Evolutionary conservation across 2,329 filamentous ascomycete genomes (phyloP), one percentile per base, ranked within the genome.

Genomic region (Ophiostoma piceae): DNA sequence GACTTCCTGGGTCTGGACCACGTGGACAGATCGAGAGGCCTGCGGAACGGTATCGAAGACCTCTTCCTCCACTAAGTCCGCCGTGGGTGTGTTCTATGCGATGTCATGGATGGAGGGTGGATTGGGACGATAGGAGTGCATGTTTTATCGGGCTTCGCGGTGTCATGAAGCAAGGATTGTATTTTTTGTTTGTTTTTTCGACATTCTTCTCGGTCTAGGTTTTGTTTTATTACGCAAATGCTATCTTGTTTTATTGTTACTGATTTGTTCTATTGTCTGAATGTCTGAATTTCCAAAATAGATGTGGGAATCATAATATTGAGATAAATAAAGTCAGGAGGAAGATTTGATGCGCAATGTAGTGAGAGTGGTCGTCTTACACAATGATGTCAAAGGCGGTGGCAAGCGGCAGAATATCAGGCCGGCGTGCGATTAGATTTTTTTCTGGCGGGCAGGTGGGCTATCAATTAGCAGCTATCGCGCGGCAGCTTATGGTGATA

Each of bases 1-100:
- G 87, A 90, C 73, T 82, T 83, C 73, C 82, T 91, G 71, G 88
- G 88, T 22, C 78, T 91, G 72, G 88, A 91, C 76, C 88, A 91
- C 74, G 79, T 85, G 66, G 88, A 90, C 79, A 84, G 87, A 75
- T 82, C 86, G 68, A 82, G 87, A 74, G 79, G 82, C 26, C 74
- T 85, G 73, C 82, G 87, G 71, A 89, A 88, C 75, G 87, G 87
- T 65, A 83, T 81, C 73, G 84, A 84, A 62, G 88, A 90, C 76
- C 81, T 90, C 76, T 89, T 89, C 79, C 84, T 89, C 60, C 78
- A 77, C 70, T 79, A 77, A 43, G 64, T 57, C 22, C n/a, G 12
- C n/a, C 51, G 26, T 26, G 22, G 26, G 57, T 3, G 14, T 62
- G 12, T 57, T 35, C 26, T n/a, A n/a, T 19, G 43, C 14, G 43